Percentiles rank a stretch among this genome's conserved stretches.
Conservation (phyloP, 768 basidiomycete genomes). For the Tylopilus rubrobrunneus region DNA sequence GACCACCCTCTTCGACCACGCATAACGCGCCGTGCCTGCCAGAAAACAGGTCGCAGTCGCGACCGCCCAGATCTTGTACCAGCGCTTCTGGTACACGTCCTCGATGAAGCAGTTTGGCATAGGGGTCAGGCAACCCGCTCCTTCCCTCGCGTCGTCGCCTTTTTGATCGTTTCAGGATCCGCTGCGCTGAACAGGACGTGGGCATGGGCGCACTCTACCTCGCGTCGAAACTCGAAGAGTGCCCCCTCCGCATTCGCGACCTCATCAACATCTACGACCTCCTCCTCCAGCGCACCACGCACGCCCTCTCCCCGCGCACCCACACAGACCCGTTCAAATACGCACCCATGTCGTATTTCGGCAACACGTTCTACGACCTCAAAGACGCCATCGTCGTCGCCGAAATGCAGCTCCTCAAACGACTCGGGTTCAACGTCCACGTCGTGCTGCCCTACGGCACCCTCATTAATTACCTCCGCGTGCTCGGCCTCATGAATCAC, state of each 20-base stretch:
- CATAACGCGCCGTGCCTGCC: conserved; percentile 10
- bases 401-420: conserved; percentile 97
- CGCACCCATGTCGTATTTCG: conserved; percentile 85
- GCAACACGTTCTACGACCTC: conserved; percentile 85
- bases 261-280: conserved; percentile 93
- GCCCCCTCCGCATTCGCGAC: conserved; percentile 86
- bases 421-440: conserved; percentile 92
- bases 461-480: conserved; percentile 88
- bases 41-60: conserved; percentile 97
- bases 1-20: not conserved
- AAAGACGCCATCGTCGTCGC: conserved; percentile 92
- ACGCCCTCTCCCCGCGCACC: conserved; percentile 37
- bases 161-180: conserved; percentile 7
- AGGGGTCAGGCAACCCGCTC: conserved; percentile 53
- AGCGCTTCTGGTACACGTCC: conserved; percentile 94
- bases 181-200: conserved; percentile 54
- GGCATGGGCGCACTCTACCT: conserved; percentile 87
- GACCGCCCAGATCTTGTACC: conserved; percentile 93
- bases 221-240: conserved; percentile 90
- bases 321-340: conserved; percentile 51
- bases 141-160: conserved; percentile 1
- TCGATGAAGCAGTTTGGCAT: conserved; percentile 95
- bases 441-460: conserved; percentile 93
- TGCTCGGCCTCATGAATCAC: conserved; percentile 79
- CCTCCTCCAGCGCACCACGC: conserved; percentile 69